These are phyloP conservation scores for Gremmenia infestans DNA, from an alignment of 2,329 filamentous ascomycete species.

Conservation along the genomic window DNA sequence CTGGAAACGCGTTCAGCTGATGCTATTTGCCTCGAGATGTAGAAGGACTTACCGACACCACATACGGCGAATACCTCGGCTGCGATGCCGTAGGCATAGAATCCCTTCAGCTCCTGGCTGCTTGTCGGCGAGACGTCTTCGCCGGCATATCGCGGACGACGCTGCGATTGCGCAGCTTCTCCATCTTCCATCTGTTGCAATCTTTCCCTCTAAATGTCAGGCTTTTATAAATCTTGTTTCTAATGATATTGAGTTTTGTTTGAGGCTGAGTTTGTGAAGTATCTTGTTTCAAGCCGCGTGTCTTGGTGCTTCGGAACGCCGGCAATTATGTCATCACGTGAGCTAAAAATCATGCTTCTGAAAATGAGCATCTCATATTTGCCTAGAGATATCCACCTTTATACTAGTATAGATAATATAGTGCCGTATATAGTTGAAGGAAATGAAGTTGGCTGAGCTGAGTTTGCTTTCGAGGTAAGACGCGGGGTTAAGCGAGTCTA, in stretches of 20 bases:
- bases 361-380: no score
- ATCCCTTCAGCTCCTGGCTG: conserved; percentile 78
- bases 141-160: conserved; percentile 58
- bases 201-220: background rate
- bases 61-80: conserved; percentile 95
- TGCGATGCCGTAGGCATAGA: conserved; percentile 94
- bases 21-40: background rate
- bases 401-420: no score
- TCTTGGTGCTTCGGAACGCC: background rate
- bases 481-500: no score
- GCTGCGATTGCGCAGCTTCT: conserved; percentile 4
- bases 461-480: no score
- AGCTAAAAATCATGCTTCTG: no score
- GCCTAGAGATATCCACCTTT: no score
- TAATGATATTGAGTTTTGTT: background rate
- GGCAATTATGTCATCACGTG: background rate
- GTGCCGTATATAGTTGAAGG: no score
- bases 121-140: conserved; percentile 85
- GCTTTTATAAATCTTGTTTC: background rate
- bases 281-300: background rate
- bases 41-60: conserved; percentile 59
- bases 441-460: no score
- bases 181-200: conserved; percentile 19
- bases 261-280: background rate
- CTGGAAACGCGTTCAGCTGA: conserved; percentile 37